phyloP scores from a whole-genome alignment of 495 filamentous ascomycete genomes.

The Podospora bellae-mahoneyi region DNA sequence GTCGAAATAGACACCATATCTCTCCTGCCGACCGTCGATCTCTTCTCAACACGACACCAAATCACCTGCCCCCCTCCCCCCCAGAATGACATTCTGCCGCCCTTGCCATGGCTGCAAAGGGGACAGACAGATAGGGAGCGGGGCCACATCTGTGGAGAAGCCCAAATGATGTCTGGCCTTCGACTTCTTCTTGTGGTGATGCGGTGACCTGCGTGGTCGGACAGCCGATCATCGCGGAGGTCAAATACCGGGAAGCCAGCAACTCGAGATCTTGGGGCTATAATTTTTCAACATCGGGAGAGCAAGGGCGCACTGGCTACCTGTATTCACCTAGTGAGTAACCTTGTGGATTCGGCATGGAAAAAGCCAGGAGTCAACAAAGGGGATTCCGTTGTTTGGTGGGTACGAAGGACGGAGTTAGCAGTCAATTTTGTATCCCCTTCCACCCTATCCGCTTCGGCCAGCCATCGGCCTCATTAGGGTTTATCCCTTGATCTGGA shows the following conservation, averaged over 20 bases:
- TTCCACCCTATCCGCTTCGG: not conserved
- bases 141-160: conserved; percentile 15
- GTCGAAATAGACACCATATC: not conserved
- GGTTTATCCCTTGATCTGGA: not conserved
- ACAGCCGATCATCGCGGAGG: not conserved
- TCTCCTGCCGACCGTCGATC: not conserved
- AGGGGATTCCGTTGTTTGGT: not conserved
- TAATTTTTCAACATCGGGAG: not conserved
- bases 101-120: conserved; percentile 13
- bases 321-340: not conserved
- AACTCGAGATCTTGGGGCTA: not conserved
- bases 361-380: not conserved
- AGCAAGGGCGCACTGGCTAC: not conserved
- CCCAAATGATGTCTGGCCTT: conserved; percentile 14
- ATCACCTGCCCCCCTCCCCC: not conserved
- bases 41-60: not conserved
- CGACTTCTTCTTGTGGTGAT: conserved; percentile 11
- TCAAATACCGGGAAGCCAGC: not conserved
- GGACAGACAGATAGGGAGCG: conserved; percentile 1
- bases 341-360: not conserved
- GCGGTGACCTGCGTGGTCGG: not conserved
- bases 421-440: not conserved
- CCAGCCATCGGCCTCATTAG: not conserved
- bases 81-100: conserved; percentile 1
- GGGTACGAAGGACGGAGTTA: not conserved